phyloP scores from a whole-genome alignment of 192 early-diverging fungal genomes.

The Backusella psychrophila region DNA sequence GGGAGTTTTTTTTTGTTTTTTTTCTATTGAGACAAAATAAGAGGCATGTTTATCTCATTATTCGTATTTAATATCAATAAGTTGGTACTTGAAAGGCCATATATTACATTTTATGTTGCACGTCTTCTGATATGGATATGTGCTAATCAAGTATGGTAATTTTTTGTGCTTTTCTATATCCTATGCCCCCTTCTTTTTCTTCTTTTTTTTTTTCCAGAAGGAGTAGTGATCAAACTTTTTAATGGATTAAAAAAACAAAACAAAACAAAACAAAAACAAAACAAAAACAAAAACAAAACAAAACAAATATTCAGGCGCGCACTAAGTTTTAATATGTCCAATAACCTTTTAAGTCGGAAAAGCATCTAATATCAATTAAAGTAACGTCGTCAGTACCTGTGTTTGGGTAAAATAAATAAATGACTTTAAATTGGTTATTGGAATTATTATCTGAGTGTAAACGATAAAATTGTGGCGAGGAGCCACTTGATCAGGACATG shows the following conservation, averaged over 20 bases:
- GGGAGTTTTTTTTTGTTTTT: neutral
- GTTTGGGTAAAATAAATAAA: neutral
- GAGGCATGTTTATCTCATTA: neutral
- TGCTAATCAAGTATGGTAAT: neutral
- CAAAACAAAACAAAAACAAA: neutral
- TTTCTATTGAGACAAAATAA: neutral
- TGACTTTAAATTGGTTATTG: neutral
- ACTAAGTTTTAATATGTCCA: neutral
- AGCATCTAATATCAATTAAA: neutral
- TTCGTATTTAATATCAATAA: neutral
- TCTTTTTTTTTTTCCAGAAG: neutral
- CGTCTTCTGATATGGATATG: neutral
- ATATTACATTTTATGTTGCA: neutral
- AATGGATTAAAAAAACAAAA: too few species aligned
- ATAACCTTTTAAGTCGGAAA: neutral
- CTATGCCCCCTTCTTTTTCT: neutral
- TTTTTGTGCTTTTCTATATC: neutral
- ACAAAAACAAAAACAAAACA: neutral
- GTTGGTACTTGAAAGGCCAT: neutral
- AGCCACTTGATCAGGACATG: neutral
- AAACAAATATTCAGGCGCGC: neutral
- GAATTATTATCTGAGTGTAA: neutral
- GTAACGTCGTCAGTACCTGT: neutral
- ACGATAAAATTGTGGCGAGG: neutral
- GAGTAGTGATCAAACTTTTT: neutral